phyloP scores from a whole-genome alignment of 805 yeast genomes.

The Cyberlindnera meyerae region DNA sequence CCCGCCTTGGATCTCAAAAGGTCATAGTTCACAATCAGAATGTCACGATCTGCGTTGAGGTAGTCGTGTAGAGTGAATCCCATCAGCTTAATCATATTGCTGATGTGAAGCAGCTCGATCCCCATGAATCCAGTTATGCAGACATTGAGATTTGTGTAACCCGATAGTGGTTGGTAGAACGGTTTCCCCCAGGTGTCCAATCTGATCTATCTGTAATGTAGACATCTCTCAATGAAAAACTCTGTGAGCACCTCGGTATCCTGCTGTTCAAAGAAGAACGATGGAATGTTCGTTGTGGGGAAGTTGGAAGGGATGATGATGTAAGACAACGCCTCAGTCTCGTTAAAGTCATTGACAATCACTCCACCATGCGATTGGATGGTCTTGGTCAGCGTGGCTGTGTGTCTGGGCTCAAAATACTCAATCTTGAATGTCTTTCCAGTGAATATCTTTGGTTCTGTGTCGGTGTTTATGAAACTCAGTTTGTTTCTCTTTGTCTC shows the following conservation, averaged over 20 bases:
- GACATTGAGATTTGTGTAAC: constrained; percentile 11
- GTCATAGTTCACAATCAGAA: constrained; percentile 50
- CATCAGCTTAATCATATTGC: constrained; percentile 49
- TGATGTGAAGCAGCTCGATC: constrained; percentile 65
- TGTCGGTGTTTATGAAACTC: constrained; percentile 5
- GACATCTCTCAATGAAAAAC: constrained; percentile 74
- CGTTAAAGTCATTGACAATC: constrained; percentile 7
- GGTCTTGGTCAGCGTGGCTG: constrained; percentile 34
- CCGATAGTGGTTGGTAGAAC: constrained; percentile 21
- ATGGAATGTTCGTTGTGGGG: constrained; percentile 14
- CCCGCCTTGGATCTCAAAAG: constrained; percentile 40
- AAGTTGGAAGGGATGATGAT: constrained; percentile 22
- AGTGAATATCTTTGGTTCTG: constrained; percentile 31
- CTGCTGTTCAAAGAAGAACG: constrained; percentile 13
- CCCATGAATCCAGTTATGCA: constrained; percentile 75
- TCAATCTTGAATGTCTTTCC: constrained; percentile 38
- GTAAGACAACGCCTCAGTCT: constrained; percentile 7
- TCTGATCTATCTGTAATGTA: constrained; percentile 46
- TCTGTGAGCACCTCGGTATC: constrained; percentile 51
- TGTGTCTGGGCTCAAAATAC: constrained; percentile 38
- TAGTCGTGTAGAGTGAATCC: constrained; percentile 48
- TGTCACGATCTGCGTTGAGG: constrained; percentile 46
- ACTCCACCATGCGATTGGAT: constrained; percentile 44
- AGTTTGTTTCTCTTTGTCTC: constrained; percentile 4
- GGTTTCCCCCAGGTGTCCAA: constrained; percentile 66